Percentiles rank a stretch among this genome's conserved stretches.
These are phyloP conservation scores for Geotrichum armillariae DNA, from an alignment of 1,139 yeast species.

Conservation along the genomic window DNA sequence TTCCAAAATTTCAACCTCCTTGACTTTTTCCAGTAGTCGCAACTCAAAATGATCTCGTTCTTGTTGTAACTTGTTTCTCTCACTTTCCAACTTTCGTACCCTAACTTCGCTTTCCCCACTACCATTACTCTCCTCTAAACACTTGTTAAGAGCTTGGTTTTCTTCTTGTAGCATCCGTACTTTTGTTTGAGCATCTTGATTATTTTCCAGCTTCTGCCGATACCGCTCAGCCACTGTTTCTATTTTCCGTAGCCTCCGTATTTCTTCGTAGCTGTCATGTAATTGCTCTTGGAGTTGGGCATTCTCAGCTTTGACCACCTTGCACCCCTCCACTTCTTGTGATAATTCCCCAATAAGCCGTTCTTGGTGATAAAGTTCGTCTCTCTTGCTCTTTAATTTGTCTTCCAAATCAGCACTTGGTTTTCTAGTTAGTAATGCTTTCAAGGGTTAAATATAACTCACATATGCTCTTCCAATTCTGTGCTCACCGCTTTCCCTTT, in stretches of 20 bases:
- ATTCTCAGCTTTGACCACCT: slow-evolving; percentile 2
- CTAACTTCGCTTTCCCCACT: slow-evolving; percentile 8
- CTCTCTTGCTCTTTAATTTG: slow-evolving; percentile 12
- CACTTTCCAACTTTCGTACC: slow-evolving; percentile 15
- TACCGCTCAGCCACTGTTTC: slow-evolving; percentile 26
- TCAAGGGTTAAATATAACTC: too few relatives aligned
- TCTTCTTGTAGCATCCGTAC: slow-evolving; percentile 24
- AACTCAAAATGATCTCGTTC: neutral
- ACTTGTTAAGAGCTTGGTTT: slow-evolving; percentile 20
- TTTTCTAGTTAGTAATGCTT: too few relatives aligned
- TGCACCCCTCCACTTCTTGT: neutral
- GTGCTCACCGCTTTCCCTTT: neutral
- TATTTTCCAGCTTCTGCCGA: slow-evolving; percentile 24
- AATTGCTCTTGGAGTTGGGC: slow-evolving; percentile 21
- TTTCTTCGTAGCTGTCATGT: slow-evolving; percentile 22
- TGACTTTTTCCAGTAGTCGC: slow-evolving; percentile 7
- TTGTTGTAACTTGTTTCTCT: slow-evolving; percentile 15
- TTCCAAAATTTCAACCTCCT: slow-evolving; percentile 19
- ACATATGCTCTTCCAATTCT: slow-evolving; percentile 10
- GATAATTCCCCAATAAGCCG: slow-evolving; percentile 22
- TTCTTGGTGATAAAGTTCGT: slow-evolving; percentile 16
- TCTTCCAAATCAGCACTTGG: slow-evolving; percentile 24
- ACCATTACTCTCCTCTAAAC: slow-evolving; percentile 11
- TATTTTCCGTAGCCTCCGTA: slow-evolving; percentile 21
- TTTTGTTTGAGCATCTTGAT: slow-evolving; percentile 22